phyloP scores from a whole-genome alignment of 2,329 filamentous ascomycete genomes.

The Arthrobotrys sinensis region DNA sequence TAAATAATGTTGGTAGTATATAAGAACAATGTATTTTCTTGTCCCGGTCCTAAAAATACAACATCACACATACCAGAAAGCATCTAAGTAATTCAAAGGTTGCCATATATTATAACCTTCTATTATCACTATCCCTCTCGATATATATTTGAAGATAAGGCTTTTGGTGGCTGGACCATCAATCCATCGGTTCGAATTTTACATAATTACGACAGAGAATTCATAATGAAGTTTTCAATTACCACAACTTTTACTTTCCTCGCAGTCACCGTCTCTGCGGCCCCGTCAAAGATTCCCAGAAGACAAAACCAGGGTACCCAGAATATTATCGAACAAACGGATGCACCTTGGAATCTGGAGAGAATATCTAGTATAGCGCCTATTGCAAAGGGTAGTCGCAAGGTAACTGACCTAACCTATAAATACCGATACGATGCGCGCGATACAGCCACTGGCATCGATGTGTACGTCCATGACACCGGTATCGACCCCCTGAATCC shows the following conservation, averaged over 20 bases:
- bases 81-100: too few relatives aligned
- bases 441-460: conserved; percentile 10
- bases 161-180: background rate
- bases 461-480: conserved; percentile 35
- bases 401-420: conserved; percentile 10
- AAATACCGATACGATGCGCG: conserved; percentile 32
- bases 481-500: conserved; percentile 25
- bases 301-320: background rate
- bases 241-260: background rate
- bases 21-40: too few relatives aligned
- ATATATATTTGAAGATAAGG: too few relatives aligned
- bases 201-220: background rate
- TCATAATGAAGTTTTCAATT: background rate
- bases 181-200: background rate
- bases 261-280: background rate
- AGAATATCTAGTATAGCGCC: background rate
- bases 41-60: too few relatives aligned
- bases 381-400: background rate
- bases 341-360: conserved; percentile 31
- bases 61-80: too few relatives aligned
- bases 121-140: too few relatives aligned
- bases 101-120: too few relatives aligned
- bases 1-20: too few relatives aligned
- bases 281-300: background rate
- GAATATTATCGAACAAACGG: conserved; percentile 15